A percentile compares a stretch with the other conserved stretches of the same genome.
These are phyloP conservation scores for Russula griseocarnosa DNA, from an alignment of 768 basidiomycete species.

Conservation along the genomic window DNA sequence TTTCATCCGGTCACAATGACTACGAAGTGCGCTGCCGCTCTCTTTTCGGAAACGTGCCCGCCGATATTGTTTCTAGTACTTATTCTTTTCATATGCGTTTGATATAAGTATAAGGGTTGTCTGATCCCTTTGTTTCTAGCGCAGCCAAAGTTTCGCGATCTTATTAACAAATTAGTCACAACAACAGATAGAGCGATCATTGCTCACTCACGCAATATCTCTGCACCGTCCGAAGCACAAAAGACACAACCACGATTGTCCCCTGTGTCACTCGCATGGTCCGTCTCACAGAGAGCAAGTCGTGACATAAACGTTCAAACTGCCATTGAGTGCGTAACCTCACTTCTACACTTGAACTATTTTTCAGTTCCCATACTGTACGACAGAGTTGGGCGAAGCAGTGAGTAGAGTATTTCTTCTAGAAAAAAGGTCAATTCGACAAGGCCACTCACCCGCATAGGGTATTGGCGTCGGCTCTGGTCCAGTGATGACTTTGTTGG, in stretches of 20 bases:
- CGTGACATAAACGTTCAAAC: background rate
- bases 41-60: background rate
- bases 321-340: constrained; percentile 9
- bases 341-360: background rate
- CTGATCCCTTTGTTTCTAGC: background rate
- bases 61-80: constrained; percentile 14
- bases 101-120: background rate
- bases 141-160: background rate
- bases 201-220: background rate
- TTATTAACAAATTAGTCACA: background rate
- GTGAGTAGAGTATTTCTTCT: constrained; percentile 1
- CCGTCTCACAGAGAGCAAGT: constrained; percentile 12
- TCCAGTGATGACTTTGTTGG: constrained; percentile 1
- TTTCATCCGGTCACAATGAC: background rate
- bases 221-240: background rate
- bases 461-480: constrained; percentile 12
- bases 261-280: constrained; percentile 11
- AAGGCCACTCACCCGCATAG: background rate
- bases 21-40: background rate
- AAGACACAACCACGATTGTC: background rate
- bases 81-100: background rate
- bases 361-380: background rate
- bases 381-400: constrained; percentile 11
- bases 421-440: background rate
- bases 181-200: background rate